A percentile compares a stretch with the other conserved stretches of the same genome.
Evolutionary conservation across 73 alveolate genomes (phyloP).

Genomic region (Uronychia setigera): DNA sequence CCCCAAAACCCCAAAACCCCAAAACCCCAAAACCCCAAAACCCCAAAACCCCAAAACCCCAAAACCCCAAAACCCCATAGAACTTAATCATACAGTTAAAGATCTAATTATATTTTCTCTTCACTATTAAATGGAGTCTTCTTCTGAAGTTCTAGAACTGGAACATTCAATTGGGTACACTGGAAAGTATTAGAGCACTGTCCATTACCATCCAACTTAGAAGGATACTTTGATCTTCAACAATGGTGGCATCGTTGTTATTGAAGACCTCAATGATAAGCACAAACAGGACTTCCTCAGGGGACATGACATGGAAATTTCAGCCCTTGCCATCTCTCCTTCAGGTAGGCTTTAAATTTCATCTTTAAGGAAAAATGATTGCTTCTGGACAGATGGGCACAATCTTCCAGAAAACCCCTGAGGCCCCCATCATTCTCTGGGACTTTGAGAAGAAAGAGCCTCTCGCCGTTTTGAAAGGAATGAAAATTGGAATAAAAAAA

Average conservation of each 20-base stretch:
- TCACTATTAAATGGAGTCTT: neutral
- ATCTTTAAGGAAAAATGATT: constrained; percentile 49
- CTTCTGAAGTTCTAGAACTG: constrained; percentile 66
- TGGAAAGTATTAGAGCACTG: constrained; percentile 61
- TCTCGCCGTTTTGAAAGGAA: constrained; percentile 79
- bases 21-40: too few species aligned
- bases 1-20: too few species aligned
- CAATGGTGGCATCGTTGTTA: constrained; percentile 74
- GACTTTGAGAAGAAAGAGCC: constrained; percentile 73
- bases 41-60: too few species aligned
- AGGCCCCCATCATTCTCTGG: constrained; percentile 87
- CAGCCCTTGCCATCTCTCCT: constrained; percentile 54
- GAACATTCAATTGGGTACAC: constrained; percentile 80
- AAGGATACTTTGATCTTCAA: constrained; percentile 57
- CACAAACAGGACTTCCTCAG: constrained; percentile 75
- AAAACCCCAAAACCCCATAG: too few species aligned
- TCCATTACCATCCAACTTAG: constrained; percentile 66
- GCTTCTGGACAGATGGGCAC: constrained; percentile 86
- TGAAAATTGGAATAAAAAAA: constrained; percentile 70
- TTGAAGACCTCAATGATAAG: constrained; percentile 75
- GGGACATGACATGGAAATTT: constrained; percentile 85
- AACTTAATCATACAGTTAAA: neutral
- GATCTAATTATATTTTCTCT: neutral
- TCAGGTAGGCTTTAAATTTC: constrained; percentile 3
- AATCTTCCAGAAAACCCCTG: constrained; percentile 73